phyloP scores from a whole-genome alignment of 2,329 filamentous ascomycete species.

The Massarina eburnea region DNA sequence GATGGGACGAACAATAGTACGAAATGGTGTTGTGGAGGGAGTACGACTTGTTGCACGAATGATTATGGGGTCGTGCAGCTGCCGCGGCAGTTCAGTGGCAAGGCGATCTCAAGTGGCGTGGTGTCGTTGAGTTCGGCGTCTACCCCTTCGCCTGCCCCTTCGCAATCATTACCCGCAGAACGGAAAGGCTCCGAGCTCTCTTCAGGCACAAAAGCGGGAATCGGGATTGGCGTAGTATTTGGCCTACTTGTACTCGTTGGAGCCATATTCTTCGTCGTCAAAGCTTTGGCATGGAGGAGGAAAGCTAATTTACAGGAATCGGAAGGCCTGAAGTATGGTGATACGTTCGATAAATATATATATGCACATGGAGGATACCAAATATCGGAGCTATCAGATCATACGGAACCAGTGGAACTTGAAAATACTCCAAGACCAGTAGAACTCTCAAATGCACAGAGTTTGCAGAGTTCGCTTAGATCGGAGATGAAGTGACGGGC shows the following conservation, averaged over 20 bases:
- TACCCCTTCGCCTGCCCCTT: background rate
- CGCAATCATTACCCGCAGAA: background rate
- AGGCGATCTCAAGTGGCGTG: background rate
- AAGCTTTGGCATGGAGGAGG: background rate
- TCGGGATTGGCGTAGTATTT: slow-evolving; percentile 7
- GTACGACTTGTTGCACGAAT: slow-evolving; percentile 4
- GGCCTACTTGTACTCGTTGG: slow-evolving; percentile 1
- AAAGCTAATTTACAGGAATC: background rate
- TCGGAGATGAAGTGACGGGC: too few relatives aligned
- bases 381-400: background rate
- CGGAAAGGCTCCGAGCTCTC: background rate
- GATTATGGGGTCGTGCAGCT: slow-evolving; percentile 2
- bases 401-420: background rate
- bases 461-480: too few relatives aligned
- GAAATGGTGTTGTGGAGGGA: slow-evolving; percentile 14
- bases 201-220: background rate
- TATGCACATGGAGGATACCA: background rate
- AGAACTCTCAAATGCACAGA: too few relatives aligned
- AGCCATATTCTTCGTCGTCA: background rate
- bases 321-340: background rate
- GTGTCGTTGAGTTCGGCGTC: background rate
- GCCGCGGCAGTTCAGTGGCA: slow-evolving; percentile 1
- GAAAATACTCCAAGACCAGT: too few relatives aligned
- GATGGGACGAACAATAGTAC: slow-evolving; percentile 9
- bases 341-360: background rate